phyloP scores from a whole-genome alignment of 257 asterid species.

The Jacaranda copaia region DNA sequence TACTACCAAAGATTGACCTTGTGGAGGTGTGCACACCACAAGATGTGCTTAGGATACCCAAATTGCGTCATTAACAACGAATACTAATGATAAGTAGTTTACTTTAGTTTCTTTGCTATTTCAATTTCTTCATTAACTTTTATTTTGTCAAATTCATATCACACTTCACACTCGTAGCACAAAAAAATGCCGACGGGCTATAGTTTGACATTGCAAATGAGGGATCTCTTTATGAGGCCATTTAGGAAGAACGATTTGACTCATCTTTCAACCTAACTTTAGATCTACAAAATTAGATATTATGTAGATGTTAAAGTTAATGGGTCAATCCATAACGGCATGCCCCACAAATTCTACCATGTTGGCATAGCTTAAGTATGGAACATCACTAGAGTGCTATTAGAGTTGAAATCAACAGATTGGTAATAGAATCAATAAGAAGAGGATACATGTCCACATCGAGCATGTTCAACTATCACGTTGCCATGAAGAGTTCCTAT shows the following conservation, averaged over 20 bases:
- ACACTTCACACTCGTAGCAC: not conserved
- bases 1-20: too few species aligned
- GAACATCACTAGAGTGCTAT: conserved; percentile 69
- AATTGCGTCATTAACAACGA: too few species aligned
- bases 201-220: conserved; percentile 54
- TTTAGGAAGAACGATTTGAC: conserved; percentile 68
- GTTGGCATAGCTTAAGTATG: conserved; percentile 70
- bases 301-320: conserved; percentile 63
- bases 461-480: conserved; percentile 79
- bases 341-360: conserved; percentile 73
- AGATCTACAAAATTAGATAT: conserved; percentile 56
- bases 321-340: conserved; percentile 42
- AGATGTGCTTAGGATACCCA: too few species aligned
- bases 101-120: too few species aligned
- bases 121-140: too few species aligned
- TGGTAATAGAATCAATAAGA: conserved; percentile 64
- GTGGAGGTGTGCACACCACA: too few species aligned
- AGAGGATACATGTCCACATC: conserved; percentile 80
- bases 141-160: not conserved
- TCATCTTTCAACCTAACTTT: conserved; percentile 56
- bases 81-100: too few species aligned
- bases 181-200: conserved; percentile 66
- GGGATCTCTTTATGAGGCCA: conserved; percentile 59
- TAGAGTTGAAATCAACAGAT: conserved; percentile 66
- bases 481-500: conserved; percentile 65